Percentiles rank a stretch among this genome's conserved stretches.
phyloP scores from a whole-genome alignment of 2,329 filamentous ascomycete genomes.

The Epichloe baconii region DNA sequence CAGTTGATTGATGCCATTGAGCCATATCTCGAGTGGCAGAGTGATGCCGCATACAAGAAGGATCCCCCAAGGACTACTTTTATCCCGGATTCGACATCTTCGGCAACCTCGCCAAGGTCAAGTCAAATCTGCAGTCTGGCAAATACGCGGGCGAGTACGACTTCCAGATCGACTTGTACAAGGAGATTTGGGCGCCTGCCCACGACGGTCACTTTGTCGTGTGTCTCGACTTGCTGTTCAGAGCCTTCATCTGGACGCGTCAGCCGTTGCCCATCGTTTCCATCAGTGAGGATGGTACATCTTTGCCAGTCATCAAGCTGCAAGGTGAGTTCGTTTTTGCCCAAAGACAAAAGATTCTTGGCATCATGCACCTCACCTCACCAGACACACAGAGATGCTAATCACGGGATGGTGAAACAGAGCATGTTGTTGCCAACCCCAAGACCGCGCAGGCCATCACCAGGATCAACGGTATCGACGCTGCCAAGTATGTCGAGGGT shows the following conservation, averaged over 20 bases:
- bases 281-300: slow-evolving; percentile 18
- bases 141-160: slow-evolving; percentile 39
- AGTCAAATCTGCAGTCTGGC: slow-evolving; percentile 25
- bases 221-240: slow-evolving; percentile 7
- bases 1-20: slow-evolving; percentile 24
- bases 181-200: slow-evolving; percentile 31
- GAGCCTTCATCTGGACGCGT: slow-evolving; percentile 7
- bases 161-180: slow-evolving; percentile 40
- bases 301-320: slow-evolving; percentile 12
- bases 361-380: too few species aligned
- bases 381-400: neutral
- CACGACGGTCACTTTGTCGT: slow-evolving; percentile 51
- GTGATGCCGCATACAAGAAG: slow-evolving; percentile 33
- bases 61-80: slow-evolving; percentile 38
- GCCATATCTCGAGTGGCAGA: slow-evolving; percentile 35
- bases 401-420: slow-evolving; percentile 1
- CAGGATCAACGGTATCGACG: slow-evolving; percentile 15
- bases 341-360: neutral
- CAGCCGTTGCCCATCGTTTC: slow-evolving; percentile 24
- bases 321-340: slow-evolving; percentile 6
- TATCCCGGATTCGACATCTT: slow-evolving; percentile 35
- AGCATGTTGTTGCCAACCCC: slow-evolving; percentile 10
- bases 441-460: slow-evolving; percentile 12
- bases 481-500: slow-evolving; percentile 12
- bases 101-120: slow-evolving; percentile 30